Conservation (phyloP, 257 asterid species). For the Ajuga chamaepitys region DNA sequence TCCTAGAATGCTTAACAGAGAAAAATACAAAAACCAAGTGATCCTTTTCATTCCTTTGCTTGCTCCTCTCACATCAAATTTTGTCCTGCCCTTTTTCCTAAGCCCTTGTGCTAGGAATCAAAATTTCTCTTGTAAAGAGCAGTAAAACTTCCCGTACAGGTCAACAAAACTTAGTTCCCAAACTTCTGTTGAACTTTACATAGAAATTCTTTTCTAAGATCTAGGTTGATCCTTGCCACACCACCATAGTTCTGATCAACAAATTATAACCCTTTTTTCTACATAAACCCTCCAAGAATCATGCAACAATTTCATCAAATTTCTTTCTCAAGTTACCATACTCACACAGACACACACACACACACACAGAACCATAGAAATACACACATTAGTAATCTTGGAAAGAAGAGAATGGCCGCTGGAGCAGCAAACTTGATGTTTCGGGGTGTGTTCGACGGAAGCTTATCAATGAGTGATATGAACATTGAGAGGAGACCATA, state of each 20-base stretch:
- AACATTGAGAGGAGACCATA: slow-evolving; percentile 37
- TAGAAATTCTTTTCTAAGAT: background rate
- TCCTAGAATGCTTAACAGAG: background rate
- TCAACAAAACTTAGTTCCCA: background rate
- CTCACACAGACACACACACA: background rate
- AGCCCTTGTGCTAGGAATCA: background rate
- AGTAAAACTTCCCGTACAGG: background rate
- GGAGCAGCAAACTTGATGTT: slow-evolving; percentile 25
- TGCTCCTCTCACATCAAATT: background rate
- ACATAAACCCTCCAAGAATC: slow-evolving; percentile 14
- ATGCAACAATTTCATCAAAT: background rate
- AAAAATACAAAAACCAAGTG: background rate
- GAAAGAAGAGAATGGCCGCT: slow-evolving; percentile 14
- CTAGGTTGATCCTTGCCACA: background rate
- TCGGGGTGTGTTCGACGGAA: slow-evolving; percentile 25
- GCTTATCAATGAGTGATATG: slow-evolving; percentile 26
- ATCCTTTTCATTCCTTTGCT: background rate
- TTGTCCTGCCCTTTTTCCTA: too few species aligned
- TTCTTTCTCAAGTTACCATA: background rate
- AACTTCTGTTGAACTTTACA: slow-evolving; percentile 1
- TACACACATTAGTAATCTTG: background rate
- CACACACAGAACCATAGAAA: too few species aligned
- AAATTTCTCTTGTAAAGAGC: slow-evolving; percentile 1
- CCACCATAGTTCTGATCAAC: slow-evolving; percentile 11
- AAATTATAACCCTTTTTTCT: background rate